Evolutionary conservation across 208 protist genomes (phyloP), one percentile per base, ranked within the genome.

Genomic region (Perkinsela sp.): DNA sequence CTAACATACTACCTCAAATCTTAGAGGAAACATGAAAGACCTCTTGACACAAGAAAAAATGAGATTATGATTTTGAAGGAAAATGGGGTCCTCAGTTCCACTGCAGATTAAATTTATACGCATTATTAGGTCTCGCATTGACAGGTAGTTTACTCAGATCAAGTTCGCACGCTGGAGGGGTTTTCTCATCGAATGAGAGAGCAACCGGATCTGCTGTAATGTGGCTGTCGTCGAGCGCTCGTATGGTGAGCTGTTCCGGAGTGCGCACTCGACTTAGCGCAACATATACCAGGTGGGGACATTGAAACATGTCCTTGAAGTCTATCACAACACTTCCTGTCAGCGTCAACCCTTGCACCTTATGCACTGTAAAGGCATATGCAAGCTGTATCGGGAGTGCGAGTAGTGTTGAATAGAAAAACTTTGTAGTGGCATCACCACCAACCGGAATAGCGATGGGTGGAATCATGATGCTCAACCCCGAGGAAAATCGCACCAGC

Each of bases 331-430:
- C 84, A 30, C 76, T 80, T 30, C 83, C 84, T 1, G 85, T 71
- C 15, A 93, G 71, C 15, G 84, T 90, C 30, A 93, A 73, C 1
- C 87, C 87, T 71, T 93, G 87, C 57, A 90, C 87, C 75, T 93
- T 93, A 77, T 93, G 87, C 40, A 93, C 85, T 1, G 87, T 93
- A 72, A 93, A 93, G 69, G 72, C 82, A 71, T 90, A 93, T 30
- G 82, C 87, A 32, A 93, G 77, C 74, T 89, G 82, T 31, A 93
- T 69, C 29, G 87, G 87, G 29, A 92, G 68, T 13, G 76, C 69
- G 71, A 78, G 77, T 15, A 90, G 77, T 31, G 87, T 84, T 66
- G 88, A 81, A 16, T 77, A 79, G 76, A 89, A 93, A 75, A 80
- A 93, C 72, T 81, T 85, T 13, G 79, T 88, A 40, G 75, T 69